These are phyloP conservation scores for Phytophthora brassicae DNA, from an alignment of 352 stramenopile species.

Conservation along the genomic window DNA sequence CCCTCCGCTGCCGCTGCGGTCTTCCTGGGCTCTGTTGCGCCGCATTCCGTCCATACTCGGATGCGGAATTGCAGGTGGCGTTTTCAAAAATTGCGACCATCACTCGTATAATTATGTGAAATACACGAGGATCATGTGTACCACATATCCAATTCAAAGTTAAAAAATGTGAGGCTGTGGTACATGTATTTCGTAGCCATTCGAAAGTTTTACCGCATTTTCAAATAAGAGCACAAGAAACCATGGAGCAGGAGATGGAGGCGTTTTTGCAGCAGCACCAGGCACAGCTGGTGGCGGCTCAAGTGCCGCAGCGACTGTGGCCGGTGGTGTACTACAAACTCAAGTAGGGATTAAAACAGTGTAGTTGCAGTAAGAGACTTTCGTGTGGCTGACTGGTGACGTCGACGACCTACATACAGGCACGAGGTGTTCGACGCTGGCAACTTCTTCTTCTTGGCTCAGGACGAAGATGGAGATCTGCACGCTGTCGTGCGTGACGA, in stretches of 20 bases:
- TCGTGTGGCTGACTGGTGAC: slow-evolving; percentile 13
- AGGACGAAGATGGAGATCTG: slow-evolving; percentile 48
- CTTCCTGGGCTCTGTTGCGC: slow-evolving; percentile 17
- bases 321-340: slow-evolving; percentile 53
- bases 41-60: slow-evolving; percentile 19
- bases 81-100: slow-evolving; percentile 13
- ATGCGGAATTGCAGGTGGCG: slow-evolving; percentile 11
- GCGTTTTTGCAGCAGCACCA: slow-evolving; percentile 47
- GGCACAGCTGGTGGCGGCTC: slow-evolving; percentile 39
- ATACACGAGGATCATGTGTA: background rate
- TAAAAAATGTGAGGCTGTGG: no score
- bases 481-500: slow-evolving; percentile 51
- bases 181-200: background rate
- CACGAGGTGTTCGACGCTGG: slow-evolving; percentile 53
- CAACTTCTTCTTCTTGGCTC: slow-evolving; percentile 48
- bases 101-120: slow-evolving; percentile 1
- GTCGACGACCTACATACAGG: slow-evolving; percentile 25
- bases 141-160: background rate
- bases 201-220: slow-evolving; percentile 7
- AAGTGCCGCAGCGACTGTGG: slow-evolving; percentile 47
- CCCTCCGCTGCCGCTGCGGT: background rate
- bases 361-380: no score
- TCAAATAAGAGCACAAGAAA: background rate
- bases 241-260: slow-evolving; percentile 45
- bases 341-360: slow-evolving; percentile 37